Percentiles rank a stretch among this genome's conserved stretches.
phyloP scores from a whole-genome alignment of 2,329 filamentous ascomycete species.

The Teratosphaeria epicoccoides region DNA sequence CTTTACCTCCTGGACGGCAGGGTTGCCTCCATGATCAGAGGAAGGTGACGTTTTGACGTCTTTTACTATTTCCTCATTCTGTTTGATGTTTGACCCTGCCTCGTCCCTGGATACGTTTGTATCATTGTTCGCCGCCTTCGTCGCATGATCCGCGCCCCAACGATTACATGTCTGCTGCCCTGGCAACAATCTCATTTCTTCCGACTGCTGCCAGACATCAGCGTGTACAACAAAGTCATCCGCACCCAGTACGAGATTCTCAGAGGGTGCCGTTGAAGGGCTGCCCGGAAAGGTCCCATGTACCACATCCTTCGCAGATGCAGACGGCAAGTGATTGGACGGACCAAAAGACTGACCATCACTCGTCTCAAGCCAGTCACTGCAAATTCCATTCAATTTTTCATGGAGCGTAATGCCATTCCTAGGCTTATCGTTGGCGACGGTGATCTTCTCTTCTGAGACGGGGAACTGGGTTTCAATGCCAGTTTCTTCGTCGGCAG shows the following conservation, averaged over 20 bases:
- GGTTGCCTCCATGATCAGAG: not conserved
- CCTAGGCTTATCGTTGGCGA: not conserved
- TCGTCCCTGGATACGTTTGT: not conserved
- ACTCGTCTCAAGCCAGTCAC: not conserved
- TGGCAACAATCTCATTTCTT: not conserved
- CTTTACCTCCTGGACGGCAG: not conserved
- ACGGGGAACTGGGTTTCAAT: not conserved
- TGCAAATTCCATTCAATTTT: not conserved
- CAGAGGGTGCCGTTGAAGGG: not conserved
- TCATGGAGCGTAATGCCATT: not conserved
- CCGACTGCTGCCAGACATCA: not conserved
- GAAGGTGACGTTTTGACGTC: not conserved
- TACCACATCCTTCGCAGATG: not conserved
- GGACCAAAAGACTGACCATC: not conserved
- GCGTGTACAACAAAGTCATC: not conserved
- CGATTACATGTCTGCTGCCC: not conserved
- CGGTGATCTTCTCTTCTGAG: not conserved
- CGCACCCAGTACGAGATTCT: not conserved
- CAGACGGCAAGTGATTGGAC: not conserved
- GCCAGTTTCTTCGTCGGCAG: not conserved
- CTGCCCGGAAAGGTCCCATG: not conserved
- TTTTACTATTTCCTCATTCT: not conserved
- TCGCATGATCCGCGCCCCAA: not conserved
- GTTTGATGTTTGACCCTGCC: not conserved
- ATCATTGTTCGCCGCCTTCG: not conserved